Conservation (phyloP, 139 green algal species). For the Coelastrella sp. region DNA sequence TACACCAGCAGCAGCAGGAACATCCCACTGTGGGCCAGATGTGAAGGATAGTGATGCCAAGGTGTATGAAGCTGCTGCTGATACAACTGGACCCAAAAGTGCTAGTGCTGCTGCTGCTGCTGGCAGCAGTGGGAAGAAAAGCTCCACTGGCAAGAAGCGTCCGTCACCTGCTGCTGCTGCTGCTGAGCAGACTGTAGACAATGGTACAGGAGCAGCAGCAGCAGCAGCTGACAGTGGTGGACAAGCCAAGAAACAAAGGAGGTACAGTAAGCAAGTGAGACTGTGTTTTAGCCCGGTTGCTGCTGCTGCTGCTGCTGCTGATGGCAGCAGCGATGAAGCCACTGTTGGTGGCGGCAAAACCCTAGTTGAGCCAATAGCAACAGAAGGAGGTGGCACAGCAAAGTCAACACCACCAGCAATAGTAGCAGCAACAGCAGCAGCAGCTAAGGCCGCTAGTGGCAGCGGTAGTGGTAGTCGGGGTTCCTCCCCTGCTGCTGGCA, state of each 20-base stretch:
- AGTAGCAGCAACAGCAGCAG: conserved; percentile 32
- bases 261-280: conserved; percentile 24
- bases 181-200: not conserved
- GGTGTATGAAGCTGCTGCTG: not conserved
- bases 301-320: not conserved
- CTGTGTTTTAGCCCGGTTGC: not conserved
- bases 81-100: not conserved
- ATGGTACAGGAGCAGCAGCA: not conserved
- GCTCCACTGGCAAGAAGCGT: not conserved
- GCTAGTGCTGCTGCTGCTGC: not conserved
- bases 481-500: not conserved
- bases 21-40: too few relatives aligned
- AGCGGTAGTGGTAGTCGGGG: not conserved
- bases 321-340: not conserved
- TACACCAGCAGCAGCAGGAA: not conserved
- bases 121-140: conserved; percentile 17
- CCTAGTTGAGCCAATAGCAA: not conserved
- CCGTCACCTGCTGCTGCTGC: conserved; percentile 11
- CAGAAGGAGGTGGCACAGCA: too few relatives aligned
- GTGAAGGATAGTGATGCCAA: too few relatives aligned
- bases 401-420: too few relatives aligned
- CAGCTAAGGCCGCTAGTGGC: not conserved
- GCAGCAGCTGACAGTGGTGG: not conserved
- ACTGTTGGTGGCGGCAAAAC: not conserved
- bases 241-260: not conserved